Evolutionary conservation across 495 filamentous ascomycete species (phyloP).

Genomic region (Collariella sp.): DNA sequence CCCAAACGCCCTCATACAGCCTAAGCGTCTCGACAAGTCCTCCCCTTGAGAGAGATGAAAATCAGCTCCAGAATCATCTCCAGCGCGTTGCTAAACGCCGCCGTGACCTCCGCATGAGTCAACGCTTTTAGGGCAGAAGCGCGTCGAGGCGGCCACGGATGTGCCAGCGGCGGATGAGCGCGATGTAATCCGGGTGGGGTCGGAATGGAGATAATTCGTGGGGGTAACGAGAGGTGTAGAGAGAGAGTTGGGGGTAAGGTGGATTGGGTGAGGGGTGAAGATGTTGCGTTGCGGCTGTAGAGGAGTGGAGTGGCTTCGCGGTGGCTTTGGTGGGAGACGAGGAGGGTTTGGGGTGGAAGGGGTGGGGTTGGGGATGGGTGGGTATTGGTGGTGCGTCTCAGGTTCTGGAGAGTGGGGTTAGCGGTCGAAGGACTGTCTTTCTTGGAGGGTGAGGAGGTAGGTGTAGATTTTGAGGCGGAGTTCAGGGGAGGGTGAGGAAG

Average conservation of each 20-base stretch:
- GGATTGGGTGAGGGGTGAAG: constrained; percentile 44
- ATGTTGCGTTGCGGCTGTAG: constrained; percentile 43
- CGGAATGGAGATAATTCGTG: neutral
- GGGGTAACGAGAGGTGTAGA: neutral
- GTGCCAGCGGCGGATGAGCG: constrained; percentile 33
- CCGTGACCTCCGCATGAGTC: constrained; percentile 12
- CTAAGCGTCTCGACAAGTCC: constrained; percentile 33
- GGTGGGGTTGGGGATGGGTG: neutral
- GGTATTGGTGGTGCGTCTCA: constrained; percentile 3
- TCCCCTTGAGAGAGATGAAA: no score
- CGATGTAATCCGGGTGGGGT: constrained; percentile 1
- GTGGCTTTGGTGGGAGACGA: neutral
- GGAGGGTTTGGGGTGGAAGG: neutral
- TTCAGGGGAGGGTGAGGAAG: constrained; percentile 42
- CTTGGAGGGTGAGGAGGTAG: constrained; percentile 34
- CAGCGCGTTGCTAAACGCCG: constrained; percentile 36
- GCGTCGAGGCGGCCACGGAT: constrained; percentile 44
- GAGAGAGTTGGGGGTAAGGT: constrained; percentile 38
- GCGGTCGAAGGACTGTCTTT: no score
- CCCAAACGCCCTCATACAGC: constrained; percentile 44
- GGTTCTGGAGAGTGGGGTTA: neutral
- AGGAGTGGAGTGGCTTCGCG: constrained; percentile 30
- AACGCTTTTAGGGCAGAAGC: neutral
- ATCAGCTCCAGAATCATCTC: constrained; percentile 40
- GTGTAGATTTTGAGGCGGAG: constrained; percentile 44